A percentile compares a stretch with the other conserved stretches of the same genome.
phyloP scores from a whole-genome alignment of 2,329 filamentous ascomycete species.

The Phaeosphaeria sp. region DNA sequence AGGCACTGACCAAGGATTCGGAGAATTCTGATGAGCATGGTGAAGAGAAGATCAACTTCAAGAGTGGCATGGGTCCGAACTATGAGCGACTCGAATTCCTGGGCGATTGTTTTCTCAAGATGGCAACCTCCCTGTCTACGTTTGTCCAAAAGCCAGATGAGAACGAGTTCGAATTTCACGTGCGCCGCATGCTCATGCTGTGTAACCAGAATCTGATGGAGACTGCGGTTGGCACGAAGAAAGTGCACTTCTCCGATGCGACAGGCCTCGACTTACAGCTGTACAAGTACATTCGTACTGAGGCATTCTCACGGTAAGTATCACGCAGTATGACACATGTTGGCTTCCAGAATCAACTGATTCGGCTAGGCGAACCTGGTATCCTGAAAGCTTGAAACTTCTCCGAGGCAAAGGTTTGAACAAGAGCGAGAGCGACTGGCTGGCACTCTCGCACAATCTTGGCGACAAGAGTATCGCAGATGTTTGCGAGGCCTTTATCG shows the following conservation, averaged over 20 bases:
- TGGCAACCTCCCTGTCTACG: conserved; percentile 89
- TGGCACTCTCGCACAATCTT: conserved; percentile 66
- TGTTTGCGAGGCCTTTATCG: conserved; percentile 93
- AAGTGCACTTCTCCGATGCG: conserved; percentile 45
- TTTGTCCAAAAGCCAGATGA: conserved; percentile 78
- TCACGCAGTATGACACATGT: too few relatives aligned
- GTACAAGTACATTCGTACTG: conserved; percentile 82
- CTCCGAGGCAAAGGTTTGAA: conserved; percentile 72
- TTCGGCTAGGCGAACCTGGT: conserved; percentile 75
- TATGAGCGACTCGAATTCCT: conserved; percentile 95
- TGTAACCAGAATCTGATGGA: conserved; percentile 92
- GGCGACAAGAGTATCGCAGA: conserved; percentile 92
- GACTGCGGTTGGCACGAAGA: conserved; percentile 62
- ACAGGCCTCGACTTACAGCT: conserved; percentile 56
- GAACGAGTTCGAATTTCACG: conserved; percentile 87
- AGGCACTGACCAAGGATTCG: conserved; percentile 91
- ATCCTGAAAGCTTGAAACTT: conserved; percentile 79
- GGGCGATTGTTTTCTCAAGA: conserved; percentile 93
- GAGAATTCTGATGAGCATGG: conserved; percentile 80
- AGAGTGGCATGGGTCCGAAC: conserved; percentile 88
- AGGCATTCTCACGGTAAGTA: conserved; percentile 73
- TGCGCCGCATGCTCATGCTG: conserved; percentile 86
- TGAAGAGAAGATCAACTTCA: conserved; percentile 73
- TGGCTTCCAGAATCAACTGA: too few relatives aligned
- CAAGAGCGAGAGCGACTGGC: conserved; percentile 54